A percentile compares a stretch with the other conserved stretches of the same genome.
phyloP scores from a whole-genome alignment of 2,329 filamentous ascomycete genomes.

The Eutypa lata region DNA sequence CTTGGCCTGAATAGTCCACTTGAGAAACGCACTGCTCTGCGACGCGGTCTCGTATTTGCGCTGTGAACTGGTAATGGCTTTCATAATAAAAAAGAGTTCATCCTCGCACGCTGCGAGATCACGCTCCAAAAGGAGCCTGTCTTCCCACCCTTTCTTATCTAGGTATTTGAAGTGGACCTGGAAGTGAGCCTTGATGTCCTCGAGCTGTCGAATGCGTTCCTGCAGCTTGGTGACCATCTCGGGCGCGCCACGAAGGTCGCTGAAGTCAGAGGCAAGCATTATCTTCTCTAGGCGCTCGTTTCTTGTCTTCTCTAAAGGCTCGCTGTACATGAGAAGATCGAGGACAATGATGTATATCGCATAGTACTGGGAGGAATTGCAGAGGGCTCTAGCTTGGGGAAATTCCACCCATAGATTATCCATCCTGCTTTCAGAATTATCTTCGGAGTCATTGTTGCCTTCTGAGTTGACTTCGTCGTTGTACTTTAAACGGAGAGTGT shows the following conservation, averaged over 20 bases:
- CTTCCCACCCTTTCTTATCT: slow-evolving; percentile 87
- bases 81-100: slow-evolving; percentile 99
- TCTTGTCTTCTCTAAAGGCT: slow-evolving; percentile 95
- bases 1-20: slow-evolving; percentile 89
- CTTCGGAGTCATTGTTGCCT: slow-evolving; percentile 49
- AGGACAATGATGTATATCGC: slow-evolving; percentile 97
- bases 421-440: slow-evolving; percentile 72
- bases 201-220: slow-evolving; percentile 86
- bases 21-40: slow-evolving; percentile 74
- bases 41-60: slow-evolving; percentile 73
- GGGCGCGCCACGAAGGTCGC: slow-evolving; percentile 87
- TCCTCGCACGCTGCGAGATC: slow-evolving; percentile 90
- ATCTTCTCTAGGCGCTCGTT: slow-evolving; percentile 96
- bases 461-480: slow-evolving; percentile 84
- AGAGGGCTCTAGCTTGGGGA: slow-evolving; percentile 87
- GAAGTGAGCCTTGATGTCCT: slow-evolving; percentile 96
- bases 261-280: slow-evolving; percentile 97
- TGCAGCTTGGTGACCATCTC: slow-evolving; percentile 91
- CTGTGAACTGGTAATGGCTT: slow-evolving; percentile 96
- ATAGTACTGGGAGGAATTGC: slow-evolving; percentile 96
- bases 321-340: slow-evolving; percentile 92
- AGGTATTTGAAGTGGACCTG: slow-evolving; percentile 85
- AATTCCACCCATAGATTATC: slow-evolving; percentile 98
- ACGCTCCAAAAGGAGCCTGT: slow-evolving; percentile 81
- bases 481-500: slow-evolving; percentile 92